Conservation (phyloP, 106 monocot species). For the Posidonia australis region DNA sequence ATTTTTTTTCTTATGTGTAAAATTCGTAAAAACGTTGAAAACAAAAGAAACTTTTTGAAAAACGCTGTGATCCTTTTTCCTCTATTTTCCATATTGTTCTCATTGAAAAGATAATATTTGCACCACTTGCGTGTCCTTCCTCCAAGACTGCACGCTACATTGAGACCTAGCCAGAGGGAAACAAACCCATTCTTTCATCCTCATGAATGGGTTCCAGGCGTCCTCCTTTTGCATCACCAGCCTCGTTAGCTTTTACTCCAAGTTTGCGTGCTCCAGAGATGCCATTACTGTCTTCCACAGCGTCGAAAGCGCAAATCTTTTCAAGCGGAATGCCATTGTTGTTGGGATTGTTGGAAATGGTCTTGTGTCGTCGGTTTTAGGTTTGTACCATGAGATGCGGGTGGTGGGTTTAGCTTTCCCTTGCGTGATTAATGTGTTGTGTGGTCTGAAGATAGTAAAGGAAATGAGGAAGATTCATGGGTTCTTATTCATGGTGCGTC, state of each 20-base stretch:
- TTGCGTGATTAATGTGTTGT: slow-evolving; percentile 33
- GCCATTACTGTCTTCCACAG: slow-evolving; percentile 29
- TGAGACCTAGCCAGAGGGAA: slow-evolving; percentile 13
- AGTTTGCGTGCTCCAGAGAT: slow-evolving; percentile 15
- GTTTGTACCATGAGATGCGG: slow-evolving; percentile 26
- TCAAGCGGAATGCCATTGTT: slow-evolving; percentile 45
- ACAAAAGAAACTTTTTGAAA: too few species aligned
- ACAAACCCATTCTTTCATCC: slow-evolving; percentile 25
- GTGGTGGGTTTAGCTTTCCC: slow-evolving; percentile 26
- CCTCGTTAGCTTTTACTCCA: slow-evolving; percentile 62
- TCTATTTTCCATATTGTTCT: too few species aligned
- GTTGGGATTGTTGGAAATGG: slow-evolving; percentile 35
- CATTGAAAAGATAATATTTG: too few species aligned
- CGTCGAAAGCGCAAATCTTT: slow-evolving; percentile 21
- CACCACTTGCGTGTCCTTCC: slow-evolving; percentile 15
- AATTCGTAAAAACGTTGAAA: too few species aligned
- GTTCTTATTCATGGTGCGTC: slow-evolving; percentile 16
- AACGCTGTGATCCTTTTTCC: too few species aligned
- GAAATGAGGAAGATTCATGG: slow-evolving; percentile 24
- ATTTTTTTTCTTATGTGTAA: too few species aligned
- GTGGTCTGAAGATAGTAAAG: slow-evolving; percentile 13
- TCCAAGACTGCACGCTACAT: slow-evolving; percentile 23
- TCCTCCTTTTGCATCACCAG: slow-evolving; percentile 39
- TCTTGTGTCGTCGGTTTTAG: slow-evolving; percentile 22
- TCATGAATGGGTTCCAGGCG: slow-evolving; percentile 27